Evolutionary conservation across 345 rosid genomes (phyloP).

Genomic region (Psidium guajava): DNA sequence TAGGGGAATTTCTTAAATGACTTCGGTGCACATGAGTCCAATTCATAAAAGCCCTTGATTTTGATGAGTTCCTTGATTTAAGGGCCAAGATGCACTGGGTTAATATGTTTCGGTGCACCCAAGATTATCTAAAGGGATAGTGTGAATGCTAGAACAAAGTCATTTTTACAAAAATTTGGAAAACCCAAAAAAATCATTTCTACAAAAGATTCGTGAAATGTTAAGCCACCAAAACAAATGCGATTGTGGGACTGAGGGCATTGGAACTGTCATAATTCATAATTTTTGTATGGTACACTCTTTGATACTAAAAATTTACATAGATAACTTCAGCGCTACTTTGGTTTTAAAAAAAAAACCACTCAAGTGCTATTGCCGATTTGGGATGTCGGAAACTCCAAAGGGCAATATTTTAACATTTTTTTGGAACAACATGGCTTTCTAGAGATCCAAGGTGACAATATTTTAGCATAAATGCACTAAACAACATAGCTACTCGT

Average conservation of each 20-base stretch:
- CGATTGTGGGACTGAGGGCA: background rate
- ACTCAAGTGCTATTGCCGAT: background rate
- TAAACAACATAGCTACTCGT: background rate
- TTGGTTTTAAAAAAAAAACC: background rate
- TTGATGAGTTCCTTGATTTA: too few relatives aligned
- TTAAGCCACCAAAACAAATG: background rate
- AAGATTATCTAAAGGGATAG: too few relatives aligned
- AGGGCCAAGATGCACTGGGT: too few relatives aligned
- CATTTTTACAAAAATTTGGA: too few relatives aligned
- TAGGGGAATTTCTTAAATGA: too few relatives aligned
- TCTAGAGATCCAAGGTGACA: background rate
- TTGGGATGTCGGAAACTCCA: background rate
- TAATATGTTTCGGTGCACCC: too few relatives aligned
- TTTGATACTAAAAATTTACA: background rate
- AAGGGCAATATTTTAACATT: accelerated
- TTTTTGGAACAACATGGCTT: background rate
- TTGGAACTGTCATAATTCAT: background rate
- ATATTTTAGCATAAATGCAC: background rate
- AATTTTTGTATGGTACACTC: accelerated
- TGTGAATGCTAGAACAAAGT: too few relatives aligned
- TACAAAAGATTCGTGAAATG: background rate
- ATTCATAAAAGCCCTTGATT: too few relatives aligned
- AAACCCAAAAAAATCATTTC: too few relatives aligned
- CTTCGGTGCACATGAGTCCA: too few relatives aligned
- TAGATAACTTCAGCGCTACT: background rate